Evolutionary conservation across 2,329 filamentous ascomycete genomes (phyloP).

Genomic region (Chaetomiaceae sp.): DNA sequence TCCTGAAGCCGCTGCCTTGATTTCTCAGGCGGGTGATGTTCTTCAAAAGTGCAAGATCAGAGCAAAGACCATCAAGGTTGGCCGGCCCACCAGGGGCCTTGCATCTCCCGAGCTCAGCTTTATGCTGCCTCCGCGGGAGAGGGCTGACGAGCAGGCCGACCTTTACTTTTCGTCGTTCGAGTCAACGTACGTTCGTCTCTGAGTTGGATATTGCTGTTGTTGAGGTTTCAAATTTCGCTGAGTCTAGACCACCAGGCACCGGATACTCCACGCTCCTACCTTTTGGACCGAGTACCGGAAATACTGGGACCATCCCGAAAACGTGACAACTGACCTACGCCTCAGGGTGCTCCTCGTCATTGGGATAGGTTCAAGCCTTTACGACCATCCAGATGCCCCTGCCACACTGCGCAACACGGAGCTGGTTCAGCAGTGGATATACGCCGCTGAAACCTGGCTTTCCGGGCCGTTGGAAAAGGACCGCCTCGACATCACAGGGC

Average conservation of each 20-base stretch:
- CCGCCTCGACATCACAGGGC: slow-evolving; percentile 29
- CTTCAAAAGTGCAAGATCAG: slow-evolving; percentile 34
- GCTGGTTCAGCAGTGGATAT: slow-evolving; percentile 37
- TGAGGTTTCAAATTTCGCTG: too few relatives aligned
- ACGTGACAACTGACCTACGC: slow-evolving; percentile 23
- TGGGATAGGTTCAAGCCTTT: slow-evolving; percentile 38
- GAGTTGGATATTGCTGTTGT: too few relatives aligned
- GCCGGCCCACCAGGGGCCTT: slow-evolving; percentile 33
- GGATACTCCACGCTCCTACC: slow-evolving; percentile 49
- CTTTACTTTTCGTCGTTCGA: slow-evolving; percentile 50
- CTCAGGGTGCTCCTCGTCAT: slow-evolving; percentile 40
- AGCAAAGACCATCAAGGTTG: slow-evolving; percentile 32
- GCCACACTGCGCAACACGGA: slow-evolving; percentile 26
- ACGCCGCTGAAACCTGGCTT: slow-evolving; percentile 40
- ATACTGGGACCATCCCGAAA: slow-evolving; percentile 41
- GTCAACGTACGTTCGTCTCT: slow-evolving; percentile 36
- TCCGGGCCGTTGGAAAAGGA: slow-evolving; percentile 38
- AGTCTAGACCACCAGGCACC: slow-evolving; percentile 33
- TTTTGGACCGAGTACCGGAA: slow-evolving; percentile 47
- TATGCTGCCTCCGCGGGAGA: slow-evolving; percentile 28
- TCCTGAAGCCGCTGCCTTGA: slow-evolving; percentile 25
- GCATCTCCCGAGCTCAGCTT: slow-evolving; percentile 27
- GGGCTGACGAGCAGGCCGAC: slow-evolving; percentile 39
- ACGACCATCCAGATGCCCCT: slow-evolving; percentile 17
- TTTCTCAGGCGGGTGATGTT: slow-evolving; percentile 29